Base-by-base conservation (phyloP, 805 yeast species). In the Jamesozyma spencerorum region DNA sequence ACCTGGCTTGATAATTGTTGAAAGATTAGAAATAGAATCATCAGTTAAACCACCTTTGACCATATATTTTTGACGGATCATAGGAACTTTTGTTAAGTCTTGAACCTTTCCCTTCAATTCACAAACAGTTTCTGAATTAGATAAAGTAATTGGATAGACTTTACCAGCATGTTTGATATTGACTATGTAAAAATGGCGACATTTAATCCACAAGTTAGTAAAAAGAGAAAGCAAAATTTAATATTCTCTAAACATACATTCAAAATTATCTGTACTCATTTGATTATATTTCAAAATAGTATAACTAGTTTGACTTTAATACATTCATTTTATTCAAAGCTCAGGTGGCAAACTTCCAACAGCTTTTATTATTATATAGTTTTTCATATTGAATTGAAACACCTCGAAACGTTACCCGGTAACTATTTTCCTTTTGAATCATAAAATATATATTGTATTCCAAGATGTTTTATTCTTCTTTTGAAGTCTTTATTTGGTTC, bases 1-100 rank as follows among this genome's bases (percentile, higher is more conserved):
- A 27, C 75, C 75, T 18, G 75, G 69, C 53, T 81, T 83, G 46
- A 88, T 72, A 38, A 82, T 68, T 3, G 64, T 50, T 10, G 66
- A 55, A 17, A 56, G 26, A 33, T 49, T 44, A 5, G 43, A 38
- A 39, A 85, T 62, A 30, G 69, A 65, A 45, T 82, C 88, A 62
- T 86, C 90, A 41, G 72, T 71, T 53, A 92, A 65, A 59, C 87
- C 94, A 32, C 96, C 95, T 65, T 85, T 87, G 39, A 86, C 75
- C 57, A 92, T 71, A 45, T 88, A 81, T 66, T 90, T 90, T 65
- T 92, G 98, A 51, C 96, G 79, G 40, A 77, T 82, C 1, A 79
- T 75, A n/a, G 95, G 94, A 41, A 92, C 85, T 43, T 77, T 77
- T 2, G 97, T 90, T 43, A 76, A 59, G 18, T 77, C 74, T 49